Base-by-base conservation (phyloP, 441 rosid species). In the Euphorbia celastroides region DNA sequence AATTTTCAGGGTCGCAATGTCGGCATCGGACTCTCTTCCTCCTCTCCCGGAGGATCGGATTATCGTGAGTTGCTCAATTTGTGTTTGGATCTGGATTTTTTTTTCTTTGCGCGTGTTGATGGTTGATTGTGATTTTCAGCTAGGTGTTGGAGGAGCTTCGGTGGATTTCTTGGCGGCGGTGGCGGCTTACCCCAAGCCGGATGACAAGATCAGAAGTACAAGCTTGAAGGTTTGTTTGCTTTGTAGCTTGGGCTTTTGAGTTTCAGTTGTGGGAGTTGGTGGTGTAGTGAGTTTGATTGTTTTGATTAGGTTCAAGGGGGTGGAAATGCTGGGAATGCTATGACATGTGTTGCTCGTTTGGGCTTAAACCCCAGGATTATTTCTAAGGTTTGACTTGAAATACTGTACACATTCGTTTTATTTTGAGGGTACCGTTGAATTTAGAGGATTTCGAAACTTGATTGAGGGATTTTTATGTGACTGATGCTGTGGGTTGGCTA, bases 171-270 rank as follows among this genome's bases (percentile, higher is more conserved):
- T 86, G 81, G 98, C 90, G 23, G 73, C 87, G 0, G 93, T 92
- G 13, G 77, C 88, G 65, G 76, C 88, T 72, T 92, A 76, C 74
- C 95, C 95, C 52, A 77, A 84, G 26, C 95, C 93, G 3, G 93
- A 90, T 27, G 93, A 90, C 38, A 90, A 90, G 83, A 88, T 86
- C 80, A 75, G 95, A 72, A 80, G 82, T 81, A 88, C 87, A 20
- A 80, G 89, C 77, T 77, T 85, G 32, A 78, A 83, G 92, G 97
- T 83, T 19, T 5, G 2, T 31, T 44, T 59, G 22, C 30, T 1
- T 17, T 2, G 38, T 64, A 2, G 5, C 5, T 25, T 44, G 34
- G 0, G 32, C 0, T 5, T 62, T 17, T 41, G 2, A 17, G 11
- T 48, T 44, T 19, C 0, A 8, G 8, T 11, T 25, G 5, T 11